These are phyloP conservation scores for Syzygium aromaticum DNA, from an alignment of 345 rosid species.

Conservation along the genomic window DNA sequence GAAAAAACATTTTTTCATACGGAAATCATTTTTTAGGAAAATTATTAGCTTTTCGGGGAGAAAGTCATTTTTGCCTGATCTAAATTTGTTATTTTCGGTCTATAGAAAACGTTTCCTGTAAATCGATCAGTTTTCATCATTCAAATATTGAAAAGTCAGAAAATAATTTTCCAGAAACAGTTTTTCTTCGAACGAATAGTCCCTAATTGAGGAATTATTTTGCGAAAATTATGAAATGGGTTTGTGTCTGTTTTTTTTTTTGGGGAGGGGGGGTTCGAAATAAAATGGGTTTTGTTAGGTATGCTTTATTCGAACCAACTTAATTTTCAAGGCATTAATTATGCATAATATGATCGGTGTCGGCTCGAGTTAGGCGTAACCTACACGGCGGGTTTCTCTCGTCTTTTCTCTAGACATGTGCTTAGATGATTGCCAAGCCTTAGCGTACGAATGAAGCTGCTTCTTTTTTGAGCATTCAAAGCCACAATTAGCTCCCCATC, in stretches of 20 bases:
- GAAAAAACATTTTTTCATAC: accelerated
- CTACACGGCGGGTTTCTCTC: not conserved
- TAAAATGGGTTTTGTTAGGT: not conserved
- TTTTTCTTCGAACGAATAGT: not conserved
- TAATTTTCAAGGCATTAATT: not conserved
- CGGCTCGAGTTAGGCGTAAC: not conserved
- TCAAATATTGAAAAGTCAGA: not conserved
- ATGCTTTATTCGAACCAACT: not conserved
- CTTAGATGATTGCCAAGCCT: not conserved
- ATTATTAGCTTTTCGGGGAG: not conserved
- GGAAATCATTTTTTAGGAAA: not conserved
- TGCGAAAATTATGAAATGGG: not conserved
- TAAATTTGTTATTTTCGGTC: not conserved
- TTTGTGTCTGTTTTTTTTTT: too few relatives aligned
- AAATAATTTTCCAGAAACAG: too few relatives aligned
- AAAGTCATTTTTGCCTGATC: not conserved
- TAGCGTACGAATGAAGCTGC: not conserved
- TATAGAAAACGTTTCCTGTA: not conserved
- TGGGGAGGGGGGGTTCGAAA: too few relatives aligned
- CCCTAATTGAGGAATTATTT: not conserved
- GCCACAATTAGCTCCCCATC: not conserved
- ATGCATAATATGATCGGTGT: not conserved
- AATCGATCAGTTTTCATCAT: accelerated
- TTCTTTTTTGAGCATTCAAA: not conserved
- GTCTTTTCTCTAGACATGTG: not conserved